These are phyloP conservation scores for Lodderomyces theae DNA, from an alignment of 1,139 yeast genomes.

Conservation along the genomic window DNA sequence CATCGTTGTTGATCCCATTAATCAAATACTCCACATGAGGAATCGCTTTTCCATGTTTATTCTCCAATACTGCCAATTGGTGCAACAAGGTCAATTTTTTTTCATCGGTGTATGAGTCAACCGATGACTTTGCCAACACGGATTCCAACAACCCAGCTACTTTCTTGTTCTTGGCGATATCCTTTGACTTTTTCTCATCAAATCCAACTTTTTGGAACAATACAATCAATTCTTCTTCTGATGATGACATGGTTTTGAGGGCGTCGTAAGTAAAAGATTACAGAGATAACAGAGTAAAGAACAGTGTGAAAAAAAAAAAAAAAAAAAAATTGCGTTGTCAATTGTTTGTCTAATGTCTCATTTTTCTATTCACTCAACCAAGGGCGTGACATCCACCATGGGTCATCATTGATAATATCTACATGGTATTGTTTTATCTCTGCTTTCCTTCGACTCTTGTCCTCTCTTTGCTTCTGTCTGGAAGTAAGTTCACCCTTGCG, in stretches of 20 bases:
- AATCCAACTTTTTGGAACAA: constrained; percentile 65
- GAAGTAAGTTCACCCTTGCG: constrained; percentile 22
- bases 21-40: constrained; percentile 51
- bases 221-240: constrained; percentile 29
- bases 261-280: no score
- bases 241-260: constrained; percentile 6
- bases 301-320: background rate
- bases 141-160: constrained; percentile 67
- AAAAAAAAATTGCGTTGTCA: background rate
- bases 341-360: background rate
- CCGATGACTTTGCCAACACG: constrained; percentile 34
- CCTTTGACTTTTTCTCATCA: constrained; percentile 66
- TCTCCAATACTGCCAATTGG: constrained; percentile 61
- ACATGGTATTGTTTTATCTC: constrained; percentile 46
- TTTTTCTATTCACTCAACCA: constrained; percentile 21
- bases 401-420: constrained; percentile 54
- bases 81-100: constrained; percentile 67
- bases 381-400: constrained; percentile 52
- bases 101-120: constrained; percentile 38
- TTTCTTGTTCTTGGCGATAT: constrained; percentile 79
- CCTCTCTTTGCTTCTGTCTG: constrained; percentile 51
- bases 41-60: constrained; percentile 44
- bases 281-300: background rate
- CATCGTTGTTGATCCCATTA: constrained; percentile 60
- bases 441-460: constrained; percentile 44